Percentiles rank a stretch among this genome's conserved stretches.
These are phyloP conservation scores for Magnolia officinalis DNA, from an alignment of 164 flowering plant genomes.

Conservation along the genomic window DNA sequence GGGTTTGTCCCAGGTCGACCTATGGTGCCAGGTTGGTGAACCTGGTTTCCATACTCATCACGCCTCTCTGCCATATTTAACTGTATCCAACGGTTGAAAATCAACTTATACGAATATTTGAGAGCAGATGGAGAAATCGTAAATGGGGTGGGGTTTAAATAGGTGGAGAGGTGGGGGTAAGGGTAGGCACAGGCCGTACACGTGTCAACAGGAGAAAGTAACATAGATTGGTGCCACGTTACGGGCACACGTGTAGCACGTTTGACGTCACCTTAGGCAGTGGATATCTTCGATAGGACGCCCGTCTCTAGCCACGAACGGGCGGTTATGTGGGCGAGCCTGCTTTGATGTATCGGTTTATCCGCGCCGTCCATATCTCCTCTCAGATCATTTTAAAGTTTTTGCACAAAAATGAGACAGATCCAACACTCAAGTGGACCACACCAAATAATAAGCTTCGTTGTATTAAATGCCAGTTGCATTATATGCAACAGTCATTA, in stretches of 20 bases:
- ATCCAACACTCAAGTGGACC: too few species aligned
- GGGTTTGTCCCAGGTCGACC: conserved; percentile 25
- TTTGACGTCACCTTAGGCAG: neutral
- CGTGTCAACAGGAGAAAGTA: neutral
- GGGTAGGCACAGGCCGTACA: neutral
- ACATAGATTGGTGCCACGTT: neutral
- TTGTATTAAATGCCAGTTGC: too few species aligned
- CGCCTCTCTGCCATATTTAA: conserved; percentile 11
- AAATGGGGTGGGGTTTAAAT: neutral
- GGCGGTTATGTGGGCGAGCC: too few species aligned
- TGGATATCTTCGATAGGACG: neutral
- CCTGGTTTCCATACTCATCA: conserved; percentile 14
- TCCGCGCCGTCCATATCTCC: neutral
- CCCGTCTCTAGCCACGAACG: too few species aligned
- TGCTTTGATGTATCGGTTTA: neutral
- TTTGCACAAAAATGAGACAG: too few species aligned
- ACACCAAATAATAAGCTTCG: too few species aligned
- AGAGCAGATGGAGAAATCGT: neutral
- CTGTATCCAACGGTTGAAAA: neutral
- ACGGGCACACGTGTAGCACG: neutral
- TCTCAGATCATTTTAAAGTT: neutral
- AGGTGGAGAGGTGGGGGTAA: neutral
- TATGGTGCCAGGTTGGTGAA: neutral
- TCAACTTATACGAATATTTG: neutral
- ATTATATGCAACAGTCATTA: too few species aligned